phyloP scores from a whole-genome alignment of 2,329 filamentous ascomycete genomes.

The Fusarium circinatum region DNA sequence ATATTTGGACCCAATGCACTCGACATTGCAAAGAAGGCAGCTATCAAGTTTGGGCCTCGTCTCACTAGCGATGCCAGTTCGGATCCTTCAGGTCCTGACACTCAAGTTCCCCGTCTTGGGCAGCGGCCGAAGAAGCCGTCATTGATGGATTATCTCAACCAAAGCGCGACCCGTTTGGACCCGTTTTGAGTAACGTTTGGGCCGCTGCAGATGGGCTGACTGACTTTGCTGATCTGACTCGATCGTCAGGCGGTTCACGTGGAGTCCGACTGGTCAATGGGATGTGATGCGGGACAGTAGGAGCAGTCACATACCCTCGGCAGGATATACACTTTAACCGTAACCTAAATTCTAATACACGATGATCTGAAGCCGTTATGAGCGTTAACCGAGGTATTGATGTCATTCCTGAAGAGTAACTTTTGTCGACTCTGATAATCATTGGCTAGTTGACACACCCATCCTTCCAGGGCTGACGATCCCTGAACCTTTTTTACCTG shows the following conservation, averaged over 20 bases:
- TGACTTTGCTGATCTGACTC: not conserved
- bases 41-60: not conserved
- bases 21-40: not conserved
- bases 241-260: not conserved
- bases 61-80: not conserved
- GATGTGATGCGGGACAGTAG: not conserved
- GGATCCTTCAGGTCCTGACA: no score
- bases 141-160: not conserved
- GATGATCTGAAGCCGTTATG: not conserved
- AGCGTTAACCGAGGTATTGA: not conserved
- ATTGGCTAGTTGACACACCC: not conserved
- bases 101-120: not conserved
- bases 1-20: not conserved
- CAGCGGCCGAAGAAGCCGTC: not conserved
- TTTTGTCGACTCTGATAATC: not conserved
- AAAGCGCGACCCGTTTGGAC: not conserved
- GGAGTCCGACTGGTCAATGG: not conserved
- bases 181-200: not conserved
- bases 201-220: not conserved
- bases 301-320: not conserved
- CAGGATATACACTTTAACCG: not conserved
- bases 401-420: not conserved
- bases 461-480: not conserved
- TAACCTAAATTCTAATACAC: not conserved
- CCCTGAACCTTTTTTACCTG: not conserved